These are phyloP conservation scores for Aspergillus heteromorphus DNA, from an alignment of 495 filamentous ascomycete species.

Conservation along the genomic window DNA sequence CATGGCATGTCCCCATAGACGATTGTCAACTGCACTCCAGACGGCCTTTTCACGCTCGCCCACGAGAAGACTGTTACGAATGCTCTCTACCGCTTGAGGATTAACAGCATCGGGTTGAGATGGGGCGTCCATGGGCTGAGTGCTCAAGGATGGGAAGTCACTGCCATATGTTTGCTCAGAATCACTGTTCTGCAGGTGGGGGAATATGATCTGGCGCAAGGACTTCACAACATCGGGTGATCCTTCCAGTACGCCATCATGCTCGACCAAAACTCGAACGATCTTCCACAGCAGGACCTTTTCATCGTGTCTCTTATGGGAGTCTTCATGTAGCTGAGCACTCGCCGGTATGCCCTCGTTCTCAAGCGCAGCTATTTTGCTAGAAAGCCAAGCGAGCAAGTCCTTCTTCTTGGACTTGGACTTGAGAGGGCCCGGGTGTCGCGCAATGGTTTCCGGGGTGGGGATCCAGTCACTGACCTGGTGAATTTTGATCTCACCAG, in stretches of 20 bases:
- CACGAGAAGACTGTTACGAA: slow-evolving; percentile 65
- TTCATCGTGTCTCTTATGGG: slow-evolving; percentile 70
- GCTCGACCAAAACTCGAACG: slow-evolving; percentile 70
- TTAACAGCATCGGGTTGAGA: slow-evolving; percentile 58
- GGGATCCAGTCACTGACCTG: slow-evolving; percentile 65
- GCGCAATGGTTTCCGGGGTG: slow-evolving; percentile 61
- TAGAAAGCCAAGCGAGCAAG: slow-evolving; percentile 70
- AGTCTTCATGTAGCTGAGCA: slow-evolving; percentile 45
- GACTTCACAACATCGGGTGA: slow-evolving; percentile 65
- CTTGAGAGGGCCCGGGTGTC: slow-evolving; percentile 86
- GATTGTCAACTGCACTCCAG: slow-evolving; percentile 89
- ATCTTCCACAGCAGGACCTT: slow-evolving; percentile 86
- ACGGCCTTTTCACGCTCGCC: slow-evolving; percentile 89
- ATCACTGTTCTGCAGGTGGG: slow-evolving; percentile 43
- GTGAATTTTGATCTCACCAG: slow-evolving; percentile 75
- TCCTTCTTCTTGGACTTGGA: slow-evolving; percentile 95
- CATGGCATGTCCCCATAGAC: slow-evolving; percentile 94
- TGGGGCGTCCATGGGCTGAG: slow-evolving; percentile 22
- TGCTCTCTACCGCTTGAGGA: slow-evolving; percentile 56
- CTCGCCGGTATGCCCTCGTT: slow-evolving; percentile 46
- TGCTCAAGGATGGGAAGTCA: slow-evolving; percentile 20
- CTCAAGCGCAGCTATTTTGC: slow-evolving; percentile 68
- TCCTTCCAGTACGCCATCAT: slow-evolving; percentile 80
- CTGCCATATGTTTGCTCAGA: slow-evolving; percentile 22
- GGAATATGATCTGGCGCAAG: slow-evolving; percentile 67